phyloP scores from a whole-genome alignment of 2,329 filamentous ascomycete genomes.

The Westerdykella ornata region DNA sequence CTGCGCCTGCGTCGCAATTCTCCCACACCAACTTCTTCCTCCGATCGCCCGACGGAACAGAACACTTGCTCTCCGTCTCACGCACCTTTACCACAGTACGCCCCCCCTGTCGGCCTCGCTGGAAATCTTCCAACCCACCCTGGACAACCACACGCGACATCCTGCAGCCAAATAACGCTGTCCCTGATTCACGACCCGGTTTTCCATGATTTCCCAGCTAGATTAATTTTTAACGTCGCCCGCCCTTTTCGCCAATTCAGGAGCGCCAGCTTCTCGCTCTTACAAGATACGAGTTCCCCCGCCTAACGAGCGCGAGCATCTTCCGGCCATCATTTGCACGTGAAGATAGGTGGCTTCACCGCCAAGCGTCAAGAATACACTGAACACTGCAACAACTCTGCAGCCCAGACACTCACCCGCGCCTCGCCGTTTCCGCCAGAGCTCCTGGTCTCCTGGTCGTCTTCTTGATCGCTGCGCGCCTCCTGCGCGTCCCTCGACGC shows the following conservation, averaged over 20 bases:
- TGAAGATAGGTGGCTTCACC: constrained; percentile 26
- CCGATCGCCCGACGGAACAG: too few relatives aligned
- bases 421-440: constrained; percentile 4
- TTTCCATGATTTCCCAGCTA: too few relatives aligned
- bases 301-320: too few relatives aligned
- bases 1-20: neutral
- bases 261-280: too few relatives aligned
- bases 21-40: too few relatives aligned
- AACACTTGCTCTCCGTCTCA: too few relatives aligned
- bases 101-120: constrained; percentile 8
- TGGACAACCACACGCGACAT: constrained; percentile 32
- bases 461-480: constrained; percentile 12
- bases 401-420: constrained; percentile 12
- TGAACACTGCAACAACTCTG: constrained; percentile 10
- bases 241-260: too few relatives aligned
- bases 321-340: constrained; percentile 17
- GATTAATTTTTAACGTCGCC: too few relatives aligned
- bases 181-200: constrained; percentile 17
- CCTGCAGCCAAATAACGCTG: constrained; percentile 24
- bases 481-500: constrained; percentile 18
- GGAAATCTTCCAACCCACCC: constrained; percentile 13
- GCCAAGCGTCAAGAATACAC: constrained; percentile 18
- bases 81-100: too few relatives aligned
- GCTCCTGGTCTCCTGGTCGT: too few relatives aligned
- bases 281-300: too few relatives aligned